Evolutionary conservation across 1,284 basidiomycete species (phyloP), one percentile per base, ranked within the genome.

Genomic region (Malassezia sympodialis): DNA sequence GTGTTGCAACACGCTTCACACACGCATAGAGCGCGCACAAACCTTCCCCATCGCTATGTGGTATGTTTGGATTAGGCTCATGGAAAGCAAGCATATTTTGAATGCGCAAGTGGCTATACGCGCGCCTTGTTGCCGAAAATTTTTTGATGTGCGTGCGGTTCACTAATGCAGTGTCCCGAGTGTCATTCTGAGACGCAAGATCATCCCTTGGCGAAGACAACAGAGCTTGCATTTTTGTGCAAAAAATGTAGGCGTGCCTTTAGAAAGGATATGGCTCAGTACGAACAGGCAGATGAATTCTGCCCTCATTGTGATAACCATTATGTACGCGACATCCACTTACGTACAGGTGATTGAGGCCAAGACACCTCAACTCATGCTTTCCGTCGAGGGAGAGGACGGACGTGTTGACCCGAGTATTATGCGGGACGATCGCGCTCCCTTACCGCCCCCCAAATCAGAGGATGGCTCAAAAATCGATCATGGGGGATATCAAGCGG

Each of bases 211-310:
- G 76, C 77, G 11, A 87, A 84, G 76, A 89, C 88, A 48, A 80
- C 79, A 41, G 93, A 96, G 78, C 90, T 98, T 89, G 79, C 79
- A 0, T 94, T 98, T 75, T 78, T 88, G 67, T 98, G 94, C 80
- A 98, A 98, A 77, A 94, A 96, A 77, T 98, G 94, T 80, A 87
- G 87, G 75, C 91, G 91, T 77, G 90, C 89, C 1, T 96, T 98
- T 76, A 78, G 93, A 59, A 96, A 98, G 77, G 89, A 96, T 75
- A 89, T 96, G 85, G 65, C 79, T 0, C 78, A 76, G 26, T 96
- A 89, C 72, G 94, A 98, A 69, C 90, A 94, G 74, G 87, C 87
- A 62, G 93, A 98, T 74, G 93, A 98, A 77, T 96, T 85, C 76
- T 98, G 94, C 73, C 93, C 94, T 0, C 86, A 96, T 76, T 96